Evolutionary conservation across 2,329 filamentous ascomycete species (phyloP).

Genomic region (Colletotrichum zoysiae): DNA sequence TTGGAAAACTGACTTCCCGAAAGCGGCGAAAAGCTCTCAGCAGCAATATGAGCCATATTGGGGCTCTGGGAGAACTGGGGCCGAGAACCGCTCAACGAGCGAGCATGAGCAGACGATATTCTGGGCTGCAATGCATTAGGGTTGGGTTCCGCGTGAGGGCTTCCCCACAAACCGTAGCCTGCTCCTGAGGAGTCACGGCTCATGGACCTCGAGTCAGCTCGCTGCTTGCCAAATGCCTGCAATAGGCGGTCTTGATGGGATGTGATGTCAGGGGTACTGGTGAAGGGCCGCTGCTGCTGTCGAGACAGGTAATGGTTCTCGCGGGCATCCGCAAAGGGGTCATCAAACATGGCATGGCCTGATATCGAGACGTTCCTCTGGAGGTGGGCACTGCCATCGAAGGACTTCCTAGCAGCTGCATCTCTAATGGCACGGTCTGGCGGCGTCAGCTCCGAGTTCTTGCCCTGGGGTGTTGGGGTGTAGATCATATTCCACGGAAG

Average conservation of each 20-base stretch:
- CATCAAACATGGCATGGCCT: conserved; percentile 45
- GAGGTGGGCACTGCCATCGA: conserved; percentile 22
- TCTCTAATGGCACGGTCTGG: conserved; percentile 33
- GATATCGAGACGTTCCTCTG: conserved; percentile 16
- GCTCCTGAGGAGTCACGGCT: conserved; percentile 37
- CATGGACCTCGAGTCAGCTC: conserved; percentile 30
- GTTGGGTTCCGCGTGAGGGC: conserved; percentile 24
- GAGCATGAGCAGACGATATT: conserved; percentile 26
- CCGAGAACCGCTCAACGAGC: conserved; percentile 41
- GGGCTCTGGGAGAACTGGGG: conserved; percentile 32
- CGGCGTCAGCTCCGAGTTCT: conserved; percentile 38
- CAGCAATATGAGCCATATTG: conserved; percentile 43
- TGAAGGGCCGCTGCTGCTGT: conserved; percentile 26
- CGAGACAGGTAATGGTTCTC: conserved; percentile 12
- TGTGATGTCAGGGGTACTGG: conserved; percentile 28
- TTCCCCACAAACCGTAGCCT: conserved; percentile 29
- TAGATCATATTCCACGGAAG: conserved; percentile 66
- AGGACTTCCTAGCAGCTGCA: conserved; percentile 34
- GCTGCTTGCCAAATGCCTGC: conserved; percentile 49
- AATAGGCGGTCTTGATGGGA: conserved; percentile 52
- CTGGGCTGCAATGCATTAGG: conserved; percentile 28
- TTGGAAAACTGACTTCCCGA: conserved; percentile 58
- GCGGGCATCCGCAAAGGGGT: conserved; percentile 46
- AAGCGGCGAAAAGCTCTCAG: conserved; percentile 44
- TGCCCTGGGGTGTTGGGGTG: conserved; percentile 40